These are phyloP conservation scores for Boletus rufocinnamomeus DNA, from an alignment of 768 basidiomycete species.

Conservation along the genomic window DNA sequence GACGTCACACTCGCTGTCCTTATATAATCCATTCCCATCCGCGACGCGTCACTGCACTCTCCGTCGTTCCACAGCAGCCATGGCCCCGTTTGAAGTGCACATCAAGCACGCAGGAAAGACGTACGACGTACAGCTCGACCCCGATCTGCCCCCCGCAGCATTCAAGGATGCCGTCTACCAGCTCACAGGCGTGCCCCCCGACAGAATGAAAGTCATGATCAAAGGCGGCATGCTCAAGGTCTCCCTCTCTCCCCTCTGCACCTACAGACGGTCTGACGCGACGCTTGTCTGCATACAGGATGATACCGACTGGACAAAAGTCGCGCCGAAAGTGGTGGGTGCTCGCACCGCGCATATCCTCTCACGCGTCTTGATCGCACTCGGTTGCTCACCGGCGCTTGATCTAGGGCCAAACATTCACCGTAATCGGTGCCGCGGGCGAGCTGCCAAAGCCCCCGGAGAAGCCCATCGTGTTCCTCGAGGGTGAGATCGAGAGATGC, in stretches of 20 bases:
- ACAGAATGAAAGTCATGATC: conserved; percentile 97
- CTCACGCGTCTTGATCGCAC: conserved; percentile 6
- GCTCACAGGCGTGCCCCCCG: conserved; percentile 81
- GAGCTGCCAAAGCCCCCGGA: conserved; percentile 88
- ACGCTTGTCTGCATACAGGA: conserved; percentile 51
- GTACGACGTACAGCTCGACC: conserved; percentile 69
- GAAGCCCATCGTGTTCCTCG: conserved; percentile 78
- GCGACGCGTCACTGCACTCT: conserved; percentile 27
- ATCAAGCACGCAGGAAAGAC: conserved; percentile 91
- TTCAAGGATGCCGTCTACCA: conserved; percentile 88
- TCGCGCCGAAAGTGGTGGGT: conserved; percentile 77
- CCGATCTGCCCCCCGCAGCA: conserved; percentile 60
- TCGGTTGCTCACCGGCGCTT: neutral
- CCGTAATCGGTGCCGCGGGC: conserved; percentile 91
- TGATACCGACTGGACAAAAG: conserved; percentile 82
- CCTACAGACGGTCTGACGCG: neutral
- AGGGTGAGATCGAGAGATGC: conserved; percentile 51
- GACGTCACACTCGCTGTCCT: conserved; percentile 28
- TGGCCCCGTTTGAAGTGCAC: conserved; percentile 73
- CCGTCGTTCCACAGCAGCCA: conserved; percentile 29
- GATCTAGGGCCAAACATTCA: conserved; percentile 80
- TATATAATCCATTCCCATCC: conserved; percentile 36
- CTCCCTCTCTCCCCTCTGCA: neutral
- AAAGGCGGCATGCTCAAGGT: conserved; percentile 92
- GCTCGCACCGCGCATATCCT: neutral